A percentile compares a stretch with the other conserved stretches of the same genome.
These are phyloP conservation scores for Circinella minor DNA, from an alignment of 371 early-diverging fungal species.

Conservation along the genomic window DNA sequence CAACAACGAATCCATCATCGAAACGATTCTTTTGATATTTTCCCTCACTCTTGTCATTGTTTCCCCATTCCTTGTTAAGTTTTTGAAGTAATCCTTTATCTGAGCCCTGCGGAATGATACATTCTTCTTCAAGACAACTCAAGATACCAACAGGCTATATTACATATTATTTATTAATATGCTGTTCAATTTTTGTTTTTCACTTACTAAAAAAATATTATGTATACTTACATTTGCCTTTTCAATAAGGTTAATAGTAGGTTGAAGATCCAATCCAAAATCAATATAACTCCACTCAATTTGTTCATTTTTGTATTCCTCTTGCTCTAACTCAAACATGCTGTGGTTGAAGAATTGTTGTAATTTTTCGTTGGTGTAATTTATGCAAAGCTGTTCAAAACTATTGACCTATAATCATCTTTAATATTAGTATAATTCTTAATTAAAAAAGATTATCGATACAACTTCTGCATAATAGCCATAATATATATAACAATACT, in stretches of 20 bases:
- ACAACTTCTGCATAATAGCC: too few relatives aligned
- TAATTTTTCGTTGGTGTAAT: conserved; percentile 99
- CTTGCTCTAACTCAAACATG: conserved; percentile 99
- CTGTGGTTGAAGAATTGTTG: conserved; percentile 99
- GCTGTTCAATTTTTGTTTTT: too few relatives aligned
- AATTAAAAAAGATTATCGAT: too few relatives aligned
- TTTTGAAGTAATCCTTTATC: conserved; percentile 98
- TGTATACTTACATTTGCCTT: conserved; percentile 72
- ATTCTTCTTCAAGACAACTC: conserved; percentile 99
- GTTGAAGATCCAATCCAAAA: conserved; percentile 99
- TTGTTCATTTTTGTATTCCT: conserved; percentile 96
- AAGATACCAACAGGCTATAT: conserved; percentile 96
- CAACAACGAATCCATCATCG: conserved; percentile 90
- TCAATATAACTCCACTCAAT: conserved; percentile 99
- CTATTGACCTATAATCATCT: conserved; percentile 74
- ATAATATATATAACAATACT: neutral
- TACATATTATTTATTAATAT: neutral
- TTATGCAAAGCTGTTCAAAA: conserved; percentile 99
- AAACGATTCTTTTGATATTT: conserved; percentile 93
- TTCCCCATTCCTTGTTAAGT: conserved; percentile 88
- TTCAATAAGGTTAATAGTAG: conserved; percentile 99
- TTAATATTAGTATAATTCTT: too few relatives aligned
- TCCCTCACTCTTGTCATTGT: conserved; percentile 39
- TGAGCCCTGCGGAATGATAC: conserved; percentile 97
- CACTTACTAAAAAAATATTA: neutral